Percentiles rank a stretch among this genome's conserved stretches.
These are phyloP conservation scores for Cladorrhinum samala DNA, from an alignment of 495 filamentous ascomycete species.

Conservation along the genomic window DNA sequence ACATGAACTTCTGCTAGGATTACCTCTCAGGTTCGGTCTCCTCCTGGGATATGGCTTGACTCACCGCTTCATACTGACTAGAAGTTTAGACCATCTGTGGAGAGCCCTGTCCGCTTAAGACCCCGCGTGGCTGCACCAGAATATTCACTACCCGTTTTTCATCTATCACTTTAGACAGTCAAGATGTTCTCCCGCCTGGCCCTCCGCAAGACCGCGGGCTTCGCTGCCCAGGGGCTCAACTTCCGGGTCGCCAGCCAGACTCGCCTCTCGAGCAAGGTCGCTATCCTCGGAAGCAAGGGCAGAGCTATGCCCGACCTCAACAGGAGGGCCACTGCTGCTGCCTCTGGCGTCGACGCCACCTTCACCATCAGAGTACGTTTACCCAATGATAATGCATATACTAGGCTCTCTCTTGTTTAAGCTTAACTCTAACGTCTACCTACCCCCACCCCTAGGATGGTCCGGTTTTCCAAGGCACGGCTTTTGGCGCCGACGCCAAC, in stretches of 20 bases:
- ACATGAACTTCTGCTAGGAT: slow-evolving; percentile 53
- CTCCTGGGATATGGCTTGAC: slow-evolving; percentile 25
- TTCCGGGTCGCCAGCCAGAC: slow-evolving; percentile 36
- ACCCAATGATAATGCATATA: background rate
- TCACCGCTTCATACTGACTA: slow-evolving; percentile 43
- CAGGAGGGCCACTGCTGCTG: slow-evolving; percentile 49
- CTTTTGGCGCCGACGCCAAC: slow-evolving; percentile 86
- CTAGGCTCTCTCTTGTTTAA: background rate
- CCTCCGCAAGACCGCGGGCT: slow-evolving; percentile 41
- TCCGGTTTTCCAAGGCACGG: slow-evolving; percentile 87
- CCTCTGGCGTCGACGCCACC: slow-evolving; percentile 68
- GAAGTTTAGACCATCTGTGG: slow-evolving; percentile 84
- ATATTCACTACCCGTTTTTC: slow-evolving; percentile 15
- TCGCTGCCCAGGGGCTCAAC: slow-evolving; percentile 25
- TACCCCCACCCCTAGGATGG: slow-evolving; percentile 51
- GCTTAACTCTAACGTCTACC: slow-evolving; percentile 3
- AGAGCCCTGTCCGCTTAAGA: slow-evolving; percentile 60
- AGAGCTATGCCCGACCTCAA: slow-evolving; percentile 45
- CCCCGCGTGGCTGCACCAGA: slow-evolving; percentile 15
- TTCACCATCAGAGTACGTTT: slow-evolving; percentile 79
- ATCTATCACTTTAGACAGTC: slow-evolving; percentile 14
- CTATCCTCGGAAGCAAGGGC: slow-evolving; percentile 57
- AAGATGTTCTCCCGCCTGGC: slow-evolving; percentile 68
- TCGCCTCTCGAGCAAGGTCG: slow-evolving; percentile 45
- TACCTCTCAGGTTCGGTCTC: slow-evolving; percentile 78